These are phyloP conservation scores for Auricularia sp. DNA, from an alignment of 768 basidiomycete species.

Conservation along the genomic window DNA sequence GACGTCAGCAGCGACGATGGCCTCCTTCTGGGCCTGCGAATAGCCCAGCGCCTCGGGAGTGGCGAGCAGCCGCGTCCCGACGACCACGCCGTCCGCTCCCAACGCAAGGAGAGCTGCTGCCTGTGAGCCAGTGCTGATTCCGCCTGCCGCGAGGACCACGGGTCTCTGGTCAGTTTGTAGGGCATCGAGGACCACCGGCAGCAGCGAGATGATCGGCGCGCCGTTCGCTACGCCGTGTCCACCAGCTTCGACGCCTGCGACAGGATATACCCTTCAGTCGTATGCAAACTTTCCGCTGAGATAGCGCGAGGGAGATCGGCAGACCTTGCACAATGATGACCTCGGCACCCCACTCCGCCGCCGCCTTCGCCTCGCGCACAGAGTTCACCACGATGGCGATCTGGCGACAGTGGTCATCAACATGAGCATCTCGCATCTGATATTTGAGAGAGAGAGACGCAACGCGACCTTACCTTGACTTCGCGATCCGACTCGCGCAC, in stretches of 20 bases:
- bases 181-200: constrained; percentile 43
- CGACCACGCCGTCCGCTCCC: constrained; percentile 57
- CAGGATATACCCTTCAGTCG: too few species aligned
- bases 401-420: constrained; percentile 27
- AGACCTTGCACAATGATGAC: constrained; percentile 71
- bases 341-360: constrained; percentile 63
- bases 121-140: constrained; percentile 54
- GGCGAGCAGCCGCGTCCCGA: constrained; percentile 69
- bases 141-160: constrained; percentile 66
- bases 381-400: constrained; percentile 61
- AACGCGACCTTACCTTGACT: constrained; percentile 1
- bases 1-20: constrained; percentile 31
- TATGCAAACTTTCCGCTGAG: too few species aligned
- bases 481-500: constrained; percentile 44
- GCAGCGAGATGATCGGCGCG: constrained; percentile 49
- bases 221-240: constrained; percentile 58
- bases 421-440: not conserved
- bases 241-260: constrained; percentile 65
- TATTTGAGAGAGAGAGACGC: too few species aligned
- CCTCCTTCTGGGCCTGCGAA: constrained; percentile 41
- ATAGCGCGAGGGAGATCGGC: not conserved
- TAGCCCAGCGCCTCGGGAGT: constrained; percentile 51
- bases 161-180: constrained; percentile 28
- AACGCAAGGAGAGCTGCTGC: constrained; percentile 54
- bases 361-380: constrained; percentile 47